Conservation (phyloP, 805 yeast genomes). For the Kluyveromyces starmeri region DNA sequence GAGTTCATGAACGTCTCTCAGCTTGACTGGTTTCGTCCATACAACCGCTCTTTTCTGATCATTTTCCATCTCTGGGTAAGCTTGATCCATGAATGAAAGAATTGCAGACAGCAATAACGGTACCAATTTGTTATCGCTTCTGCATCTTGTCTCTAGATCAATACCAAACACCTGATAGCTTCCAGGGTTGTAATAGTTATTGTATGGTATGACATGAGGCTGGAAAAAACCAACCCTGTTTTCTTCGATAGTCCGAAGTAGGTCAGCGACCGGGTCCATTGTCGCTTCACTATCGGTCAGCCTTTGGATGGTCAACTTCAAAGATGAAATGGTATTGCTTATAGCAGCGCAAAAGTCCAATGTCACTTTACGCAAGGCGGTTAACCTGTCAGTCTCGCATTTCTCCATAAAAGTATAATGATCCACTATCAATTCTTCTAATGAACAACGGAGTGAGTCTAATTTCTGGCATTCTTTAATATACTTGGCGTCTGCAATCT, state of each 20-base stretch:
- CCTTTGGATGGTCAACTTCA: slow-evolving; percentile 53
- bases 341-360: slow-evolving; percentile 63
- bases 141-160: slow-evolving; percentile 59
- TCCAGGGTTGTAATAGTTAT: slow-evolving; percentile 67
- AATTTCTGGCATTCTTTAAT: slow-evolving; percentile 45
- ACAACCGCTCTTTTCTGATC: slow-evolving; percentile 59
- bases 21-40: slow-evolving; percentile 62
- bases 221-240: slow-evolving; percentile 66
- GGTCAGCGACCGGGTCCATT: slow-evolving; percentile 60
- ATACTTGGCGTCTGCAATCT: slow-evolving; percentile 48
- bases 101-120: slow-evolving; percentile 59
- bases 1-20: slow-evolving; percentile 51
- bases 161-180: slow-evolving; percentile 71
- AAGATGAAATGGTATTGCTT: slow-evolving; percentile 47
- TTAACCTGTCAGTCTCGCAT: slow-evolving; percentile 70
- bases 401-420: slow-evolving; percentile 71
- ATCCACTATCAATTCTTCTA: slow-evolving; percentile 66
- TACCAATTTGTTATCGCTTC: slow-evolving; percentile 63
- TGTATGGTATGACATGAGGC: slow-evolving; percentile 67
- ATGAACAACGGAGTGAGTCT: slow-evolving; percentile 59
- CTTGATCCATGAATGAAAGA: slow-evolving; percentile 55
- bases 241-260: slow-evolving; percentile 55
- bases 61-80: slow-evolving; percentile 59
- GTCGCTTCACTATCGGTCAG: slow-evolving; percentile 58
- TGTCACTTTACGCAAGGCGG: slow-evolving; percentile 67